Percentiles rank a stretch among this genome's conserved stretches.
These are phyloP conservation scores for Camelina neglecta DNA, from an alignment of 345 rosid genomes.

Conservation along the genomic window DNA sequence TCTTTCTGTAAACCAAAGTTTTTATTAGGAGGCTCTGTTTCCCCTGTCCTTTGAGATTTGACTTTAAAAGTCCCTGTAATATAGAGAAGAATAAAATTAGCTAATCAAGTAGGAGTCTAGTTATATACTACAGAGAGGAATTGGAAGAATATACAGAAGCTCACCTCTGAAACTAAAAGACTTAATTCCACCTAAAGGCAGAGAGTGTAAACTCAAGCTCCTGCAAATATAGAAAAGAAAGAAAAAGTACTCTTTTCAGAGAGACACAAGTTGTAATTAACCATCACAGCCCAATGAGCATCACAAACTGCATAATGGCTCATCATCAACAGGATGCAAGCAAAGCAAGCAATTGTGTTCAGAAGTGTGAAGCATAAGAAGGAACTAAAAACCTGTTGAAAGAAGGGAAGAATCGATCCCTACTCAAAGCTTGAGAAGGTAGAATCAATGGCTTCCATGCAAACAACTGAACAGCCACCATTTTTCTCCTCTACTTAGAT, in stretches of 20 bases:
- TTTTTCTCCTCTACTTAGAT: conserved; percentile 19
- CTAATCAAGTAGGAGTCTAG: neutral
- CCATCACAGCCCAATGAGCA: neutral
- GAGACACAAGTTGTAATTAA: neutral
- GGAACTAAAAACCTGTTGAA: conserved; percentile 40
- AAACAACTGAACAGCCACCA: conserved; percentile 50
- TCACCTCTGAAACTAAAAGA: conserved; percentile 33
- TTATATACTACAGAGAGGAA: neutral
- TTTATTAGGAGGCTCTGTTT: conserved; percentile 27
- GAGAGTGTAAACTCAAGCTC: conserved; percentile 27
- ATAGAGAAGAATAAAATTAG: conserved; percentile 12
- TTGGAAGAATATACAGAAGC: neutral
- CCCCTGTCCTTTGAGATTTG: conserved; percentile 43
- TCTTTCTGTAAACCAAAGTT: conserved; percentile 27
- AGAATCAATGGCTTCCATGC: conserved; percentile 50
- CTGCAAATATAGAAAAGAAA: conserved; percentile 5
- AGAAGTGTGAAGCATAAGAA: neutral
- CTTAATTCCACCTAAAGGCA: conserved; percentile 34
- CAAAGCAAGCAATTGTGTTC: too few relatives aligned
- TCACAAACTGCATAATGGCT: neutral
- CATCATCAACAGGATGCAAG: too few relatives aligned
- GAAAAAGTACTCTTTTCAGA: neutral
- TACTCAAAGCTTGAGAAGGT: conserved; percentile 36
- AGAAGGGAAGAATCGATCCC: conserved; percentile 23
- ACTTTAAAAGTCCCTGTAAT: conserved; percentile 53